Evolutionary conservation across 2,329 filamentous ascomycete genomes (phyloP).

Genomic region (Colletotrichum spinosum): DNA sequence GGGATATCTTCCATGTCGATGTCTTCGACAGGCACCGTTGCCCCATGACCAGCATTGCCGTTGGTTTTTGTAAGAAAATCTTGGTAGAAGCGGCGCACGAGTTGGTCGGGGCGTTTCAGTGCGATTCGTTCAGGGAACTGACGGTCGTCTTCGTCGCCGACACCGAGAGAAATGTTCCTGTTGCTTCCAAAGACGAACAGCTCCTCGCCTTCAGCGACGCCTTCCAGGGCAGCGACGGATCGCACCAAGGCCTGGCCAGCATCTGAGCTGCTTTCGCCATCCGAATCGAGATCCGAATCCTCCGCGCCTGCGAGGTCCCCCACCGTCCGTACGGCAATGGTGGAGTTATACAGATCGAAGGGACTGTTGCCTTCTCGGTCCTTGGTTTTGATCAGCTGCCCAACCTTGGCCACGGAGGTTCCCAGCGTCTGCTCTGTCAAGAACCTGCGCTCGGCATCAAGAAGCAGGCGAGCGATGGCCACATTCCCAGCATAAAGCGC

Average conservation of each 20-base stretch:
- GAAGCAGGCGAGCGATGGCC: slow-evolving; percentile 82
- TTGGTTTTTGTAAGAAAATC: slow-evolving; percentile 69
- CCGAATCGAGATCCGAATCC: slow-evolving; percentile 63
- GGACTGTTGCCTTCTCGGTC: slow-evolving; percentile 95
- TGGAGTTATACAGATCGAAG: slow-evolving; percentile 91
- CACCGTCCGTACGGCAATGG: slow-evolving; percentile 82
- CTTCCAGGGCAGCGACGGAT: slow-evolving; percentile 39
- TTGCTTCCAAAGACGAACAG: slow-evolving; percentile 96
- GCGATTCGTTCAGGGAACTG: slow-evolving; percentile 90
- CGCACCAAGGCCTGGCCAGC: slow-evolving; percentile 31
- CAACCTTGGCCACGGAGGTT: slow-evolving; percentile 70
- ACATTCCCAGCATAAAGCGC: slow-evolving; percentile 92
- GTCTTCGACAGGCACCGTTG: slow-evolving; percentile 29
- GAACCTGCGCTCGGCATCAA: slow-evolving; percentile 81
- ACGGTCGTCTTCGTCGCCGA: slow-evolving; percentile 95
- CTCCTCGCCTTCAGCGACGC: slow-evolving; percentile 74
- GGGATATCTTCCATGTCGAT: slow-evolving; percentile 69
- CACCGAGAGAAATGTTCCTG: slow-evolving; percentile 90
- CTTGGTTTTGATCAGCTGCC: slow-evolving; percentile 91
- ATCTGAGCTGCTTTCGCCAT: slow-evolving; percentile 62
- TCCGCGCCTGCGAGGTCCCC: slow-evolving; percentile 54
- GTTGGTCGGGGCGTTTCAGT: slow-evolving; percentile 80
- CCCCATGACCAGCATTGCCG: not conserved
- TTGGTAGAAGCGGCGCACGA: slow-evolving; percentile 79
- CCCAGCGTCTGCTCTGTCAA: slow-evolving; percentile 68